Evolutionary conservation across 208 protist genomes (phyloP).

Genomic region (Tritrichomonas musculus): DNA sequence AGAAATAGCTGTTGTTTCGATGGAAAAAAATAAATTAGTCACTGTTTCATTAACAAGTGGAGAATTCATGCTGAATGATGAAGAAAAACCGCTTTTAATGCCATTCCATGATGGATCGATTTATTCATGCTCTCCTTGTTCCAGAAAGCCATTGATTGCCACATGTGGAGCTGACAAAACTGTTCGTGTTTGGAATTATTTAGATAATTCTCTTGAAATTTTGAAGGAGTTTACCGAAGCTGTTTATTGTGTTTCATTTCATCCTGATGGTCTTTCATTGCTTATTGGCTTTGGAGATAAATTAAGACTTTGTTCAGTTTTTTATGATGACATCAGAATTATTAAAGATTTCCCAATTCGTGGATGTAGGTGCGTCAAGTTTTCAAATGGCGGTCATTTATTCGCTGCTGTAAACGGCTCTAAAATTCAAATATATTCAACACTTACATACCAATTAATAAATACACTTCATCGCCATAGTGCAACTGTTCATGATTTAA

Average conservation of each 20-base stretch:
- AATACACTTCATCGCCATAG: conserved; percentile 84
- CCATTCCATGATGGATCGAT: conserved; percentile 31
- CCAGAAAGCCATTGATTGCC: conserved; percentile 77
- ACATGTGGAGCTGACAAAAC: conserved; percentile 71
- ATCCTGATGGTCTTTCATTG: conserved; percentile 80
- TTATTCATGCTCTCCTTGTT: neutral
- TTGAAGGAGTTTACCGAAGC: conserved; percentile 75
- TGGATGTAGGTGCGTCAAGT: conserved; percentile 71
- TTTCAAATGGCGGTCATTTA: conserved; percentile 83
- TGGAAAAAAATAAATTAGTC: neutral
- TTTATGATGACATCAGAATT: conserved; percentile 79
- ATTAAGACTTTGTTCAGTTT: conserved; percentile 83
- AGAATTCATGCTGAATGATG: neutral
- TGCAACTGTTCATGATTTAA: conserved; percentile 62
- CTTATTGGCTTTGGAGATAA: conserved; percentile 83
- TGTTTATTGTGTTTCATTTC: conserved; percentile 76
- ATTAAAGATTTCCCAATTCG: conserved; percentile 80
- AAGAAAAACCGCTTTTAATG: conserved; percentile 29
- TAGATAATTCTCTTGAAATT: conserved; percentile 76
- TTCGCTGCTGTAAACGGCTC: conserved; percentile 84
- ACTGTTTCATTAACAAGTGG: neutral
- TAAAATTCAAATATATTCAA: conserved; percentile 84
- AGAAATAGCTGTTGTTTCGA: neutral
- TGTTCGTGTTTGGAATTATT: conserved; percentile 80
- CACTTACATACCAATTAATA: conserved; percentile 74